Evolutionary conservation across 2,329 filamentous ascomycete species (phyloP), one percentile per base, ranked within the genome.

Genomic region (Ophiostoma sp.): DNA sequence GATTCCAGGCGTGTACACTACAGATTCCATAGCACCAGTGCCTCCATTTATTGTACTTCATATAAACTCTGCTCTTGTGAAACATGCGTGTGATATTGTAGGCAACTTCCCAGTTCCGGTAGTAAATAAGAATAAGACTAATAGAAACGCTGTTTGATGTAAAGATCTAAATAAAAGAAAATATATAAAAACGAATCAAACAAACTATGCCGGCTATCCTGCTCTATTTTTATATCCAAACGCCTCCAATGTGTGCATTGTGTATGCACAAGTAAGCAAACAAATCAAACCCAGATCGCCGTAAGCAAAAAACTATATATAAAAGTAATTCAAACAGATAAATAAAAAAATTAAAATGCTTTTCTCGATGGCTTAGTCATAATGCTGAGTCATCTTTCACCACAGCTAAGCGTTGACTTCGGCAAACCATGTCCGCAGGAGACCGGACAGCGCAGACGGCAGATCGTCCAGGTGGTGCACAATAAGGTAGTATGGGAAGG

Each of bases 401-500:
- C 15, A 35, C n/a, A 27, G 52, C 17, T 33, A 78, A n/a, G 82
- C 78, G 74, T 85, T 84, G 13, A 90, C 87, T 79, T 90, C 87
- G 0, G 91, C 89, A 84, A 99, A 97, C 96, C 96, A 99, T 74
- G 96, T 96, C 80, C 94, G 90, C 81, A 99, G 81, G 74, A 97
- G 86, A 36, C 91, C 91, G 17, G 93, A 92, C 79, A 99, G 80
- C 62, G 97, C 94, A 44, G 88, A 89, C 4, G 96, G 95, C 76
- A 99, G 83, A 80, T 99, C 95, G 76, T 90, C 89, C 67, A 99
- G 89, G 81, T 98, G 89, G 74, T 94, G 89, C 71, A 99, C 95
- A 75, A 99, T 92, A 70, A 99, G 82, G 78, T 98, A 99, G 82
- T 97, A 99, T 78, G 91, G 89, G 81, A 99, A 99, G 0, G 96